Evolutionary conservation across 176 grass and related monocot genomes (phyloP).

Genomic region (Musa beccarii): DNA sequence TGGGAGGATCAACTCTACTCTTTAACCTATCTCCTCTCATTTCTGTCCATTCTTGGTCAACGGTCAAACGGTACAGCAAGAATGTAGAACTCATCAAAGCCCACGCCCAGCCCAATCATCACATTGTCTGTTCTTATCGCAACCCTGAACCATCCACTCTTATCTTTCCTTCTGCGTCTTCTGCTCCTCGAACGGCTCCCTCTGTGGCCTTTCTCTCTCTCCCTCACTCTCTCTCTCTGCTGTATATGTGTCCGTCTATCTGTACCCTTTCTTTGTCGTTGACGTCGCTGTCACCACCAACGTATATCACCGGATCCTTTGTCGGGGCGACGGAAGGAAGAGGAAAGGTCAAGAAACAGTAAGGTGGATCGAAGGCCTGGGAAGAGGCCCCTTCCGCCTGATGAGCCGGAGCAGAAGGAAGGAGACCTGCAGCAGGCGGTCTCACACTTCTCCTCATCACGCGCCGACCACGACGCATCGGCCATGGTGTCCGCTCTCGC

Average conservation of each 20-base stretch:
- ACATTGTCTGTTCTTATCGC: too few species aligned
- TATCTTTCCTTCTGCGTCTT: too few species aligned
- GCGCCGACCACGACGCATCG: constrained; percentile 23
- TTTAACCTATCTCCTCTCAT: too few species aligned
- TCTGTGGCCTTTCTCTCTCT: neutral
- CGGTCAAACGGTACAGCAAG: too few species aligned
- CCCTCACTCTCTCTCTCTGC: constrained; percentile 24
- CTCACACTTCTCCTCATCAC: constrained; percentile 38
- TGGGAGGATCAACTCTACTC: too few species aligned
- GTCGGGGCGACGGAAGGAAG: neutral
- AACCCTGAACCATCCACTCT: too few species aligned
- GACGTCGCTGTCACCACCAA: neutral
- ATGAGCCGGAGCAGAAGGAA: constrained; percentile 30
- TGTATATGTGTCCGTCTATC: constrained; percentile 8
- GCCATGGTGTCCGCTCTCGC: constrained; percentile 12
- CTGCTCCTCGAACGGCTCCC: too few species aligned
- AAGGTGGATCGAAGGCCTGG: constrained; percentile 89
- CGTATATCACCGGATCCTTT: neutral
- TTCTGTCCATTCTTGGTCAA: too few species aligned
- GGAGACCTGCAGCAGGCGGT: constrained; percentile 3
- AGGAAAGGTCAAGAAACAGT: neutral
- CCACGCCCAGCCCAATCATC: too few species aligned
- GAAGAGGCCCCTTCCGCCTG: constrained; percentile 76
- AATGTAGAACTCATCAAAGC: too few species aligned
- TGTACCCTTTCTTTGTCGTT: neutral